Conservation (phyloP, 2,329 filamentous ascomycete species). For the Botrytis tulipae region DNA sequence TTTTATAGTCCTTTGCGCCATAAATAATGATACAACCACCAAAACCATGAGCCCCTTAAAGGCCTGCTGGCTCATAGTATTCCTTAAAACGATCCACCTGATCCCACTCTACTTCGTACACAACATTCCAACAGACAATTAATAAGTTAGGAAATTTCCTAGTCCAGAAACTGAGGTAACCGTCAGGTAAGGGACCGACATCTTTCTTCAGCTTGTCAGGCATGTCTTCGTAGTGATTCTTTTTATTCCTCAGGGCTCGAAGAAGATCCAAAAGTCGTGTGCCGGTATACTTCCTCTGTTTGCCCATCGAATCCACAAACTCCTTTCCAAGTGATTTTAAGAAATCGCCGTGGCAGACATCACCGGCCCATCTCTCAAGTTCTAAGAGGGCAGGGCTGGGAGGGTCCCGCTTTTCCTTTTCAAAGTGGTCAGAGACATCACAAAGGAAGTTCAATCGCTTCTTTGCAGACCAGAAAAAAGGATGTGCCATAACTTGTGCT, state of each 20-base stretch:
- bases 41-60: neutral
- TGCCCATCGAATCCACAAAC: slow-evolving; percentile 86
- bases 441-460: slow-evolving; percentile 91
- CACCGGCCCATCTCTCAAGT: slow-evolving; percentile 53
- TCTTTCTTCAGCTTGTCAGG: slow-evolving; percentile 69
- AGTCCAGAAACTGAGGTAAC: slow-evolving; percentile 69
- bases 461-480: slow-evolving; percentile 93
- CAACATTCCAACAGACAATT: slow-evolving; percentile 63
- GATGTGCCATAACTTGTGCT: slow-evolving; percentile 80
- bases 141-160: slow-evolving; percentile 63
- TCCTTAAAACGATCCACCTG: slow-evolving; percentile 60
- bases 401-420: slow-evolving; percentile 84
- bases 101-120: slow-evolving; percentile 55
- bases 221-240: slow-evolving; percentile 98
- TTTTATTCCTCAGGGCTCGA: slow-evolving; percentile 89
- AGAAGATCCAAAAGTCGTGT: slow-evolving; percentile 80
- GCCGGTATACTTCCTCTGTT: slow-evolving; percentile 93
- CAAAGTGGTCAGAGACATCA: slow-evolving; percentile 94
- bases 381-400: slow-evolving; percentile 65
- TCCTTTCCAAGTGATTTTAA: slow-evolving; percentile 70
- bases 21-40: neutral
- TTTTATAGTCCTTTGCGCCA: slow-evolving; percentile 9
- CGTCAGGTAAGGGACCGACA: slow-evolving; percentile 62
- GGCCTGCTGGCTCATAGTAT: slow-evolving; percentile 57
- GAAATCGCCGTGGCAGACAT: slow-evolving; percentile 70